Evolutionary conservation across 2,329 filamentous ascomycete species (phyloP).

Genomic region (Hymenoscyphus fraxineus): DNA sequence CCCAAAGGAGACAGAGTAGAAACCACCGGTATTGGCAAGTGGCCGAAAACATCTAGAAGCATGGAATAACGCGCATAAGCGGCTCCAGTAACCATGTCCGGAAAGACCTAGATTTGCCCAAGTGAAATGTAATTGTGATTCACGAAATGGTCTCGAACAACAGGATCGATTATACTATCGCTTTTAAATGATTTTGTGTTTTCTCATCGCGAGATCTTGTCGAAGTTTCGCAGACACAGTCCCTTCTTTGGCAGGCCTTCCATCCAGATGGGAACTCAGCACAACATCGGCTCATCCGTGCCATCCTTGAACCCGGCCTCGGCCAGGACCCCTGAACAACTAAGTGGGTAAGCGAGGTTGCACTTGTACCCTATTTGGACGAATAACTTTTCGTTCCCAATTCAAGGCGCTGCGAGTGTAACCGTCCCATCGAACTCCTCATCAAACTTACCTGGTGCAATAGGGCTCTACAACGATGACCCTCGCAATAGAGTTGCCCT

Average conservation of each 20-base stretch:
- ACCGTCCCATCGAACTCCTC: background rate
- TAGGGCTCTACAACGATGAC: background rate
- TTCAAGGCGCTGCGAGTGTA: background rate
- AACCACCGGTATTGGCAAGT: background rate
- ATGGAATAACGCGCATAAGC: background rate
- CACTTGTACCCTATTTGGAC: background rate
- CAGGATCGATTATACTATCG: too few species aligned
- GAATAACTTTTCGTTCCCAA: background rate
- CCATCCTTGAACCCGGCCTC: background rate
- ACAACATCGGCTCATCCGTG: background rate
- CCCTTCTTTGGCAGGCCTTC: background rate
- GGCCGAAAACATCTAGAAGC: background rate
- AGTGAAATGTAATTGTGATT: too few species aligned
- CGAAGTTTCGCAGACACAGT: background rate
- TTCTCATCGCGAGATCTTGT: too few species aligned
- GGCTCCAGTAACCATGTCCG: background rate
- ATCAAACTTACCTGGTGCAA: background rate
- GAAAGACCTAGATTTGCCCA: background rate
- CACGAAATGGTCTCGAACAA: too few species aligned
- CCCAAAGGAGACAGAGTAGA: background rate
- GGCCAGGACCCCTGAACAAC: background rate
- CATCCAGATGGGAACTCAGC: background rate
- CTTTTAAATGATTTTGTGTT: too few species aligned
- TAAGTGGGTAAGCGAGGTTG: background rate
- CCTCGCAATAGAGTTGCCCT: background rate